Conservation (phyloP, 805 yeast genomes). For the Pichia deserticola region DNA sequence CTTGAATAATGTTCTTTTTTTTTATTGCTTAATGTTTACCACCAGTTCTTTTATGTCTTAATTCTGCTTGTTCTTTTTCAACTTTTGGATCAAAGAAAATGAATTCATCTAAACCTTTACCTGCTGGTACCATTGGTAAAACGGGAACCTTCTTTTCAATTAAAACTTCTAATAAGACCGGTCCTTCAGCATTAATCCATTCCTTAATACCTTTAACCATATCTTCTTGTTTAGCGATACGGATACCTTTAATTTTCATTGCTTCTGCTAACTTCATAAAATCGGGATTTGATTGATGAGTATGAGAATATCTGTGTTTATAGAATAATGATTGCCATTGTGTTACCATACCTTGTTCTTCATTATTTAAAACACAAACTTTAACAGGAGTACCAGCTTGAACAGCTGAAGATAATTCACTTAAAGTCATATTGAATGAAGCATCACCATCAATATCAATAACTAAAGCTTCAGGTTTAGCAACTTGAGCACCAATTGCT, state of each 20-base stretch:
- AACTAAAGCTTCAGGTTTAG: conserved; percentile 88
- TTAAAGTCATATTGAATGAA: conserved; percentile 95
- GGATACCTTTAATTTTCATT: conserved; percentile 83
- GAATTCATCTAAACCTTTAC: conserved; percentile 90
- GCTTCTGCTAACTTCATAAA: conserved; percentile 90
- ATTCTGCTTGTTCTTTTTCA: conserved; percentile 60
- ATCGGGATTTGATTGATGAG: conserved; percentile 93
- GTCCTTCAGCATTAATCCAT: conserved; percentile 71
- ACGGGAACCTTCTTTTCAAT: conserved; percentile 95
- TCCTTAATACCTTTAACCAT: conserved; percentile 50
- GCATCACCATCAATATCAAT: conserved; percentile 99
- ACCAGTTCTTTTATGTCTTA: conserved; percentile 65
- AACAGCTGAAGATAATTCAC: conserved; percentile 88
- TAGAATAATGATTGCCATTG: conserved; percentile 98
- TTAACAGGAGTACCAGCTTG: conserved; percentile 91
- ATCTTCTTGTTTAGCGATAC: conserved; percentile 63
- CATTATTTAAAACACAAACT: conserved; percentile 84
- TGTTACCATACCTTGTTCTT: conserved; percentile 99
- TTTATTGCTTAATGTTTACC: conserved; percentile 47
- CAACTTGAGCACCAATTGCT: conserved; percentile 97
- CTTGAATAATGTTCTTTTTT: too few species aligned
- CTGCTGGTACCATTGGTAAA: conserved; percentile 96
- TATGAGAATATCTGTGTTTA: conserved; percentile 95
- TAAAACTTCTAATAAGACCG: conserved; percentile 82
- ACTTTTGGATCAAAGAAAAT: conserved; percentile 78